Percentiles rank a stretch among this genome's conserved stretches.
Conservation (phyloP, 1,284 basidiomycete species). For the Lignosus rhinocerotis region DNA sequence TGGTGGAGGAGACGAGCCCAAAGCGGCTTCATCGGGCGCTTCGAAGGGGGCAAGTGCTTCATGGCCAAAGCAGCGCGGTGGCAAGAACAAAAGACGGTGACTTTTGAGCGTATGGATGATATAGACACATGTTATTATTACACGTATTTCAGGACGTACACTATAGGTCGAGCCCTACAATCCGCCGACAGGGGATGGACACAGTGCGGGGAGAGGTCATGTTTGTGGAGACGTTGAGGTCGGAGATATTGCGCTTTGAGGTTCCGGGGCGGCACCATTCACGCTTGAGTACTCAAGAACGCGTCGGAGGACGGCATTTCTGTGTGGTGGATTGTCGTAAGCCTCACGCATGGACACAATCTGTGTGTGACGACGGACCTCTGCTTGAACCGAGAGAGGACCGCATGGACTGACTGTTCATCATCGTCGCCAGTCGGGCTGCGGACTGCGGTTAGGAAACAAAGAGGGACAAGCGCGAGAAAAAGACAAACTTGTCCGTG, state of each 20-base stretch:
- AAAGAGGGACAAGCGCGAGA: neutral
- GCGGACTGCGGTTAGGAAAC: constrained; percentile 11
- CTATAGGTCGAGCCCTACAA: neutral
- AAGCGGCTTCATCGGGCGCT: constrained; percentile 18
- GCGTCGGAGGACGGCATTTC: constrained; percentile 58
- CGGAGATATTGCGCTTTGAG: constrained; percentile 3
- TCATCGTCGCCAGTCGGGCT: constrained; percentile 35
- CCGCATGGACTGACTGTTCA: constrained; percentile 46
- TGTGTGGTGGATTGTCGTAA: constrained; percentile 29
- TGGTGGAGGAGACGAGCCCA: constrained; percentile 25
- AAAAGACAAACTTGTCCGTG: constrained; percentile 30
- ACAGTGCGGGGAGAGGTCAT: neutral
- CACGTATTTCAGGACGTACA: constrained; percentile 7
- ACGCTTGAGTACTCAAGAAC: constrained; percentile 50
- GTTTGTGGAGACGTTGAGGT: constrained; percentile 5
- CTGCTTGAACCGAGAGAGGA: constrained; percentile 63
- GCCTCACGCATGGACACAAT: neutral
- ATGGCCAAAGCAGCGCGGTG: constrained; percentile 26
- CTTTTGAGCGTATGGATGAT: neutral
- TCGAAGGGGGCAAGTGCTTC: constrained; percentile 21
- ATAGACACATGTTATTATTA: constrained; percentile 14
- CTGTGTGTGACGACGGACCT: constrained; percentile 41
- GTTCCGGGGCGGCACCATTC: neutral
- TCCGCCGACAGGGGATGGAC: neutral
- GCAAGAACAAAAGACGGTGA: constrained; percentile 32